Evolutionary conservation across 495 filamentous ascomycete species (phyloP), one percentile per base, ranked within the genome.

Genomic region (Chaetomium cochliodes): DNA sequence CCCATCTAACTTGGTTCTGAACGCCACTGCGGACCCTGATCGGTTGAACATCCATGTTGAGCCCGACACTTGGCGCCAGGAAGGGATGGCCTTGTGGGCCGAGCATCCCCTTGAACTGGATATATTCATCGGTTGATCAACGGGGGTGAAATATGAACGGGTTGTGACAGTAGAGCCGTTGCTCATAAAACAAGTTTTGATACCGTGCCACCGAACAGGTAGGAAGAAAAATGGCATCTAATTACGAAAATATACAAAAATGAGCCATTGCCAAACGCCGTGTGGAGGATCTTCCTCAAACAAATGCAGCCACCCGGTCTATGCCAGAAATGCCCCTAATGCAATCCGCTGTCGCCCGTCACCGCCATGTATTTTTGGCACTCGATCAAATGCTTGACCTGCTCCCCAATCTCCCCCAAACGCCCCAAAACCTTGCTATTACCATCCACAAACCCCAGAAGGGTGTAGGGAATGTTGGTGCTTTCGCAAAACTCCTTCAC

Each of bases 381-480:
- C 73, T 93, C 90, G 22, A 91, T 88, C 63, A 98, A 76, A 53
- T 98, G 90, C 26, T 86, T 83, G 44, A 92, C 90, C 71, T 98
- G 94, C 71, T 90, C 89, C 7, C 88, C 88, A 28, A 98, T 88
- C 68, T 98, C 94, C 18, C 83, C 91, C 47, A 98, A 80, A 53
- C 84, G 82, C 25, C 91, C 84, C 72, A 98, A 88, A 42, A 98
- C 92, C 70, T 91, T 85, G 72, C 87, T 90, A 67, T 96, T 98
- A 8, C 93, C 92, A 56, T 96, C 89, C 53, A 92, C 88, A 74
- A 98, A 98, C 2, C 93, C 96, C 72, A 92, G 96, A 33, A 96
- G 77, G 16, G 93, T 90, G 77, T 98, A 98, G 0, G 94, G 94
- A 60, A 98, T 93, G 46, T 85, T 90, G 3, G 92, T 92, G 25